Percentiles rank a stretch among this genome's conserved stretches.
phyloP scores from a whole-genome alignment of 2,329 filamentous ascomycete species.

The Hymenoscyphus occultus region DNA sequence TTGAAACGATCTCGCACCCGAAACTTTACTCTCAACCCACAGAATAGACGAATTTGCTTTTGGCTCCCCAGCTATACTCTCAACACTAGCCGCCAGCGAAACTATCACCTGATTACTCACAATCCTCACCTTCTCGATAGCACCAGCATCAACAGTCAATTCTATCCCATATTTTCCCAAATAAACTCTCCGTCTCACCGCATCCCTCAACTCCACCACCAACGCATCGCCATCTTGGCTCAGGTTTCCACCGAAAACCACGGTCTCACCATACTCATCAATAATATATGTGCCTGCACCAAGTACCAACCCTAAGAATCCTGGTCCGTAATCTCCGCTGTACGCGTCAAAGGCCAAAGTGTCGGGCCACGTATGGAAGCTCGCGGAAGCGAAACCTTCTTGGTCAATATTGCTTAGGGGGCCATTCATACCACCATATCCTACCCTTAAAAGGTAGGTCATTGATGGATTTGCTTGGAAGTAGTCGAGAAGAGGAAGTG shows the following conservation, averaged over 20 bases:
- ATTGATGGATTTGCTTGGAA: neutral
- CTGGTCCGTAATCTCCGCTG: neutral
- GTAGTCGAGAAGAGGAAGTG: conserved; percentile 51
- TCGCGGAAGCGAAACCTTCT: neutral
- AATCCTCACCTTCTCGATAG: conserved; percentile 41
- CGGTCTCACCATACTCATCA: conserved; percentile 45
- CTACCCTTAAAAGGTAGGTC: neutral
- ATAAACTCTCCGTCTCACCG: conserved; percentile 47
- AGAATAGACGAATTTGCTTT: conserved; percentile 12
- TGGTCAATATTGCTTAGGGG: neutral
- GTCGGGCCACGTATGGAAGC: neutral
- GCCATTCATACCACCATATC: neutral
- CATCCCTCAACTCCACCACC: conserved; percentile 44
- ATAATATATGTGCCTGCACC: conserved; percentile 51
- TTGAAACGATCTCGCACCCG: neutral
- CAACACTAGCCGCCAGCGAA: conserved; percentile 14
- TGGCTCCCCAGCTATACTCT: conserved; percentile 5
- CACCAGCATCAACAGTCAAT: conserved; percentile 44
- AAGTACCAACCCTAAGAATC: conserved; percentile 34
- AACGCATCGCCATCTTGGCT: conserved; percentile 28
- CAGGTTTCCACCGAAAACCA: conserved; percentile 49
- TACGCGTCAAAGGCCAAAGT: neutral
- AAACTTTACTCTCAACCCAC: conserved; percentile 18
- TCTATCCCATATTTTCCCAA: conserved; percentile 45
- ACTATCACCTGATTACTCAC: conserved; percentile 3